These are phyloP conservation scores for Amesomyces nigricolor DNA, from an alignment of 2,329 filamentous ascomycete genomes.

Conservation along the genomic window DNA sequence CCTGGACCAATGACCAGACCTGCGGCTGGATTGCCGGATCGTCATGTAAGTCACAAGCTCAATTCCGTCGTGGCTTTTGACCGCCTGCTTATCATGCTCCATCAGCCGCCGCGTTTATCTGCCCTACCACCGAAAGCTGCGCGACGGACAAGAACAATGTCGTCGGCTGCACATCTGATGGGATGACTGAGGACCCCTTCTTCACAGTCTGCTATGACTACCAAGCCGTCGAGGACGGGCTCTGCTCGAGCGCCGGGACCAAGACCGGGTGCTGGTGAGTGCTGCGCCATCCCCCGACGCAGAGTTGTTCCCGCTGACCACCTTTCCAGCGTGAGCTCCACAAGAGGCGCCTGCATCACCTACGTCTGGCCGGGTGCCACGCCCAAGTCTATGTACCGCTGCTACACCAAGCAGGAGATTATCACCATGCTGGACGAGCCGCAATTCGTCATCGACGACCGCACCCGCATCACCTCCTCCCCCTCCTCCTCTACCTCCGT, in stretches of 20 bases:
- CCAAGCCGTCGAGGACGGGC: slow-evolving; percentile 27
- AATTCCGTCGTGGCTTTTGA: neutral
- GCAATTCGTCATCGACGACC: slow-evolving; percentile 31
- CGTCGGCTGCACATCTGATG: slow-evolving; percentile 32
- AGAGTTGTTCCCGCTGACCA: slow-evolving; percentile 3
- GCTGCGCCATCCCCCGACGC: no score
- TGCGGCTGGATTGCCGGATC: slow-evolving; percentile 27
- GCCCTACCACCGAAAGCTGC: slow-evolving; percentile 19
- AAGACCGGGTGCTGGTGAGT: slow-evolving; percentile 36
- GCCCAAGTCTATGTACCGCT: slow-evolving; percentile 34
- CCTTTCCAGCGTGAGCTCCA: slow-evolving; percentile 9
- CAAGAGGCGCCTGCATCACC: slow-evolving; percentile 32
- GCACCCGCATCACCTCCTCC: slow-evolving; percentile 21
- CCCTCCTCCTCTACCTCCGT: slow-evolving; percentile 3
- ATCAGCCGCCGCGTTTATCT: slow-evolving; percentile 20
- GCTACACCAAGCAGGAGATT: slow-evolving; percentile 28
- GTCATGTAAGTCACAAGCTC: slow-evolving; percentile 21
- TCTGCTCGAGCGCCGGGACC: slow-evolving; percentile 27
- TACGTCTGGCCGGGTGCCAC: slow-evolving; percentile 35
- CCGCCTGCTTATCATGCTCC: neutral
- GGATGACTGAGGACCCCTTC: slow-evolving; percentile 28
- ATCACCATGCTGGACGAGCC: slow-evolving; percentile 34
- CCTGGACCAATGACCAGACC: slow-evolving; percentile 25
- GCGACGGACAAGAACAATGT: slow-evolving; percentile 32
- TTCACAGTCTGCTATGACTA: slow-evolving; percentile 35